phyloP scores from a whole-genome alignment of 2,329 filamentous ascomycete species.

The Polychaeton citri region DNA sequence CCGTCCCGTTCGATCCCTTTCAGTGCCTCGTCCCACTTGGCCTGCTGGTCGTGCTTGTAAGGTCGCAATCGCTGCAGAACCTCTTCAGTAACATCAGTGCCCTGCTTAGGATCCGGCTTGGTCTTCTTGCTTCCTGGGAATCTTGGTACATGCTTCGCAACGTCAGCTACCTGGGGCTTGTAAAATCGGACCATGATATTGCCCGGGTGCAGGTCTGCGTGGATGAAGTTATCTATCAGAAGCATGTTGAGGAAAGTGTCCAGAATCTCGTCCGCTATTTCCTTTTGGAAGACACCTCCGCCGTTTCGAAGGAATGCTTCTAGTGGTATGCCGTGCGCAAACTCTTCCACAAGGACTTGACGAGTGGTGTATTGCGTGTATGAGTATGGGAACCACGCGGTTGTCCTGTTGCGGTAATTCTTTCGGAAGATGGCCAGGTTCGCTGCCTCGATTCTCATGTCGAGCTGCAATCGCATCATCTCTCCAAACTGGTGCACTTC shows the following conservation, averaged over 20 bases:
- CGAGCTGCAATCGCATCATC: slow-evolving; percentile 97
- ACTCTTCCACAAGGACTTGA: slow-evolving; percentile 88
- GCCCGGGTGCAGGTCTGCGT: slow-evolving; percentile 89
- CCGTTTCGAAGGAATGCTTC: slow-evolving; percentile 83
- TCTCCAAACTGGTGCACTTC: slow-evolving; percentile 89
- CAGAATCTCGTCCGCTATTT: slow-evolving; percentile 87
- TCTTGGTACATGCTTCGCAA: slow-evolving; percentile 23
- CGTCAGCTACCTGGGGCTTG: slow-evolving; percentile 58
- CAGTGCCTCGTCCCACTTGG: slow-evolving; percentile 63
- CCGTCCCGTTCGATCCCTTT: slow-evolving; percentile 70
- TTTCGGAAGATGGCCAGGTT: slow-evolving; percentile 80
- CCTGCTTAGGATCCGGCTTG: slow-evolving; percentile 29
- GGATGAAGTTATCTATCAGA: slow-evolving; percentile 92
- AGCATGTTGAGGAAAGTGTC: slow-evolving; percentile 96
- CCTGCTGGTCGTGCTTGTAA: slow-evolving; percentile 46
- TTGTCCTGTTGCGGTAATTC: slow-evolving; percentile 78
- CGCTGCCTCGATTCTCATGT: slow-evolving; percentile 84
- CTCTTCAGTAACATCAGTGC: slow-evolving; percentile 71
- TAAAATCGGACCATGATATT: slow-evolving; percentile 99
- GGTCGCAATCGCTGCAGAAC: slow-evolving; percentile 71
- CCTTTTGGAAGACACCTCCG: slow-evolving; percentile 81
- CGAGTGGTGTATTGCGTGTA: slow-evolving; percentile 87
- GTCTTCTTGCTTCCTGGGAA: slow-evolving; percentile 7
- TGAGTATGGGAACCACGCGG: slow-evolving; percentile 93
- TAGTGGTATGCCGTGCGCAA: slow-evolving; percentile 84